Base-by-base conservation (phyloP, 129 eudicot species). In the Ambrosia trifida region DNA sequence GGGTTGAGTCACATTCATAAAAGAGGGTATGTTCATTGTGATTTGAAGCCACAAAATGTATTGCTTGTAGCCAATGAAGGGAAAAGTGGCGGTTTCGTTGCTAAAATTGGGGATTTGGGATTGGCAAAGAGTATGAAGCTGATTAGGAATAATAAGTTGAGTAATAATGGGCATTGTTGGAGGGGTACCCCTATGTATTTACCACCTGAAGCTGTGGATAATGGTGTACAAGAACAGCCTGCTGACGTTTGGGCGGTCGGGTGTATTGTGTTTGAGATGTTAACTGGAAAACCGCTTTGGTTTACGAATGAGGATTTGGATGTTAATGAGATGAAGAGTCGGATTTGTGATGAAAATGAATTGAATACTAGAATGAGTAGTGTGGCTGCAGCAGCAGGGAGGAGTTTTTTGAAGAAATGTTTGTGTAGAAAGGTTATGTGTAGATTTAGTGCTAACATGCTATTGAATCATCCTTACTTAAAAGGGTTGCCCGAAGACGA, bases 221-320 rank as follows among this genome's bases (percentile, higher is more conserved):
- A 72, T 36, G 67, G 75, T 65, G 75, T 73, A 43, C 96, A 88
- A 67, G 82, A 84, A 12, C 28, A 45, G 71, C 84, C 96, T 14
- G 57, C 78, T 33, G 96, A 88, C 79, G 69, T 88, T 44, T 88
- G 96, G 96, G 91, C 96, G 0, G 45, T 88, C 30, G 91, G 96
- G 18, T 85, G 91, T 68, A 81, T 81, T 5, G 84, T 88, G 35
- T 79, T 76, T 0, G 89, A 88, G 83, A 88, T 88, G 96, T 58
- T 88, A 14, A 85, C 96, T 1, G 96, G 96, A 38, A 85, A 85
- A 36, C 79, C 85, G 12, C 72, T 82, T 6, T 79, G 91, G 96
- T 72, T 17, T 58, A 53, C 64, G 19, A n/a, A 49, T 7, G 20
- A 65, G 20, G 78, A 81, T 66, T 63, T 60, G 66, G 67, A 66